Evolutionary conservation across 805 yeast genomes (phyloP), one percentile per base, ranked within the genome.

Genomic region (Spathaspora boniae): DNA sequence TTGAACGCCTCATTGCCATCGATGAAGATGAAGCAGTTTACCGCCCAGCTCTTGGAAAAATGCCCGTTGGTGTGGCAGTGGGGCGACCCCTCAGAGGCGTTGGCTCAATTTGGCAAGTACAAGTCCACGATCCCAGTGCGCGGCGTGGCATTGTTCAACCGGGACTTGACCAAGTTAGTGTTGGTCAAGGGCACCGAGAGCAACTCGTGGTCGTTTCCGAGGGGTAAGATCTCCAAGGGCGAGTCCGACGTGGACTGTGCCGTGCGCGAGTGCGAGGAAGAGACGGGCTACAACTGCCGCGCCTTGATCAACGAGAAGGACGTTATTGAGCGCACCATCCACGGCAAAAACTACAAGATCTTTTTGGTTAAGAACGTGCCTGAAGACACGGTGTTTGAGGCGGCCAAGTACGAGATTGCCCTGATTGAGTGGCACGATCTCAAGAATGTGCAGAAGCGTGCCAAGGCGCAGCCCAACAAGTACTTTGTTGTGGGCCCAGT

Each of bases 221-320:
- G 96, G 56, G 99, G 99, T 5, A 93, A 93, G 60, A 93, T 93
- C 38, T 86, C 94, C 25, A 89, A 93, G 54, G 94, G 82, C 53
- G 99, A 93, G 64, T 67, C 79, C 11, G 98, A 93, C 58, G 72
- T 78, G 5, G 80, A 76, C 36, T 94, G 98, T 65, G 97, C 98
- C 4, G 60, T 86, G 9, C 75, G 99, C 50, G 99, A 93, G 56
- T 88, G 86, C 16, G 74, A 73, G 43, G 99, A 93, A 61, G 99
- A 93, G 59, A 91, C 89, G 11, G 96, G 98, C 0, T 89, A 82
- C 51, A 94, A 93, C 57, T 80, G 86, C 33, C 60, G 80, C 1
- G 78, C 77, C 12, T 74, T 72, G 44, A 69, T 89, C 28, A 75
- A 78, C 43, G 83, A 81, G 41, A 73, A 80, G 24, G 86, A 83